Evolutionary conservation across 1,284 basidiomycete genomes (phyloP), one percentile per base, ranked within the genome.

Genomic region (Meripilus lineatus): DNA sequence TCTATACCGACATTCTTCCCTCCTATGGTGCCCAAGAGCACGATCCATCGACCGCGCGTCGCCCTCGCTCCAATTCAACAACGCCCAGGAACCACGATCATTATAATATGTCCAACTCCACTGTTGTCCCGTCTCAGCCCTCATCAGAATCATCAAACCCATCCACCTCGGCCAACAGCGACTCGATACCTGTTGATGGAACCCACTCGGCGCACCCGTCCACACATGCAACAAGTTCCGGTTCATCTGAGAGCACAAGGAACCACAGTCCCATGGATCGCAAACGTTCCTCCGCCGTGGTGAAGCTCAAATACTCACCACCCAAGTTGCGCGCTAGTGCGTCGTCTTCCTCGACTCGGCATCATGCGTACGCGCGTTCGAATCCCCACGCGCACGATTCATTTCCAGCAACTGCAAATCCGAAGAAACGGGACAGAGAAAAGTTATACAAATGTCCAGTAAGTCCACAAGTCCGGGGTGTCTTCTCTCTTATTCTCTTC

Each of bases 361-460:
- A 30, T 30, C 28, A 30, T 30, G n/a, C 28, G n/a, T n/a, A n/a
- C n/a, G n/a, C n/a, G n/a, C n/a, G n/a, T 30, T n/a, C 46, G n/a
- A 21, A 37, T 5, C 35, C 32, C 21, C 23, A 38, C 33, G 45
- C 30, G 15, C 32, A 28, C 21, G 42, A 38, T 44, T 17, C 20
- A 25, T 38, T 32, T 25, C 14, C 34, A 33, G 14, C 21, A 36
- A 11, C 18, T 22, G 6, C 13, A 21, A 25, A 32, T 38, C 18
- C 11, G 39, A 45, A 43, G 44, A 50, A 47, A 45, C 50, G 56
- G 25, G 54, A 53, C 30, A 56, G 65, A 49, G 65, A 67, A 54
- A 65, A 68, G 57, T 48, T 56, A 48, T 64, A 56, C 55, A 67
- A 61, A 50, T 69, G 64, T 54, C 64, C 61, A 33, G 68, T 67